Evolutionary conservation across 495 filamentous ascomycete species (phyloP), one percentile per base, ranked within the genome.

Genomic region (Aspergillus diversus): DNA sequence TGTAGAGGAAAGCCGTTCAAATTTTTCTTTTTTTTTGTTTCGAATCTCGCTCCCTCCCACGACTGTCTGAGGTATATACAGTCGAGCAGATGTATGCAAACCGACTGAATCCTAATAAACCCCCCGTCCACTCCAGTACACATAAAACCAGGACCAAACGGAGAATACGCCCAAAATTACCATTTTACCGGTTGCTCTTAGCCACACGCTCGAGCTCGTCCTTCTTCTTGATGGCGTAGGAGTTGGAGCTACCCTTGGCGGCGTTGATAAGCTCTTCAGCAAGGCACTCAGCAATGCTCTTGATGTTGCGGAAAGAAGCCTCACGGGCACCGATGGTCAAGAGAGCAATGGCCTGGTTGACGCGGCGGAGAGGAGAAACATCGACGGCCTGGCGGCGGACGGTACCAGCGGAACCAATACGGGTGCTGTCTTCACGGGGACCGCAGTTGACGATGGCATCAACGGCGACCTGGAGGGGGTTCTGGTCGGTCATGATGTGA

Each of bases 221-320:
- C 93, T 99, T 99, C 92, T 99, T 99, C 92, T 99, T 99, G 87
- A 99, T 99, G 66, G 95, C 95, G 77, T 98, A 99, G 66, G 92
- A 96, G 91, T 99, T 99, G 82, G 90, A 94, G 88, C 90, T 93
- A 70, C 95, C 95, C 91, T 99, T 99, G 77, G 96, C 95, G 75
- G 96, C 96, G 86, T 99, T 99, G 88, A 99, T 97, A 76, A 99
- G 88, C 87, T 99, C 95, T 83, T 99, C 95, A 78, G 95, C 93
- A 74, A 99, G 84, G 84, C 95, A 97, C 89, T 99, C 95, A 72
- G 95, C 93, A 67, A 89, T 92, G 77, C 89, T 92, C 92, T 99
- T 99, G 83, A 99, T 90, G 86, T 97, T 97, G 77, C 95, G 89
- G 92, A 99, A 99, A 66, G 92, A 87, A 63, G 94, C 92, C 85